phyloP scores from a whole-genome alignment of 257 asterid genomes.

The Solanum tacnaense region DNA sequence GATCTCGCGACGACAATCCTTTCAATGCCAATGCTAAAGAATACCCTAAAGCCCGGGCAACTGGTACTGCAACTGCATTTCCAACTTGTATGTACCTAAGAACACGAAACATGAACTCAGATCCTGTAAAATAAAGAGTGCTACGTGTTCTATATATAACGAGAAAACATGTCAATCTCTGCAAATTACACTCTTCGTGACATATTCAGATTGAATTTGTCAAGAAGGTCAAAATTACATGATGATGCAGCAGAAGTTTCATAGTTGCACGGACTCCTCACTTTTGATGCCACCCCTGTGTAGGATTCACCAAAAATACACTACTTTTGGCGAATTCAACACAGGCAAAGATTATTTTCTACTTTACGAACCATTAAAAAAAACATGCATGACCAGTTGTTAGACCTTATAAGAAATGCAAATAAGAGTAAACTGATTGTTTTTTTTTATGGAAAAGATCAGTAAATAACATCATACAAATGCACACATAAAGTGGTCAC shows the following conservation, averaged over 20 bases:
- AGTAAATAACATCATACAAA: not conserved
- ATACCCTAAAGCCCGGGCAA: slow-evolving; percentile 65
- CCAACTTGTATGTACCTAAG: slow-evolving; percentile 76
- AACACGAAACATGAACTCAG: not conserved
- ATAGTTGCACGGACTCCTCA: too few relatives aligned
- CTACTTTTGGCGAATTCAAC: not conserved
- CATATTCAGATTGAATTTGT: too few relatives aligned
- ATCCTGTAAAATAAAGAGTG: not conserved
- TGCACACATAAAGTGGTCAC: not conserved
- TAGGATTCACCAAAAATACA: too few relatives aligned
- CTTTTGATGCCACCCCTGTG: too few relatives aligned
- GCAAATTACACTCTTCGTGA: too few relatives aligned
- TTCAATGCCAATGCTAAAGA: slow-evolving; percentile 39
- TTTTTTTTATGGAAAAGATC: too few relatives aligned
- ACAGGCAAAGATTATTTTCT: not conserved
- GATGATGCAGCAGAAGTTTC: not conserved
- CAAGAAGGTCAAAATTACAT: not conserved
- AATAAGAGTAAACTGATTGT: too few relatives aligned
- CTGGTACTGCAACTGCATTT: slow-evolving; percentile 89
- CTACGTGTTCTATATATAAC: not conserved
- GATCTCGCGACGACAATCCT: slow-evolving; percentile 22
- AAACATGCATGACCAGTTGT: not conserved
- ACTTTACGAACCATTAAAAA: not conserved
- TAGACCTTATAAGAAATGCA: too few relatives aligned
- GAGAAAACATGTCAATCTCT: not conserved